phyloP scores from a whole-genome alignment of 345 rosid species.

The Brassica incana region DNA sequence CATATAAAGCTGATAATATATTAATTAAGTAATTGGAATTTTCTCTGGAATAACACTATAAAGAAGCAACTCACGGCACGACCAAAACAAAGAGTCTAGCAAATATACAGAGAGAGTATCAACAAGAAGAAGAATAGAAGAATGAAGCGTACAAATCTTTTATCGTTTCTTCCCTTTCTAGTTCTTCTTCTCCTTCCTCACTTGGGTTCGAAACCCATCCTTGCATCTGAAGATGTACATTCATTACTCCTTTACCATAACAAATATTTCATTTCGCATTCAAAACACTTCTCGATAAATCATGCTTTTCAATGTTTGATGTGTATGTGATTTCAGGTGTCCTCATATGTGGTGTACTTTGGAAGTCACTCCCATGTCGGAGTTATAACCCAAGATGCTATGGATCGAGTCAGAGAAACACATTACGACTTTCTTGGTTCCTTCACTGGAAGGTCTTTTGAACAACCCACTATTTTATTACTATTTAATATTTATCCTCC shows the following conservation, averaged over 20 bases:
- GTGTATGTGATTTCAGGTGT: background rate
- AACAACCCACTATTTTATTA: background rate
- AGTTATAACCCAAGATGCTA: conserved; percentile 40
- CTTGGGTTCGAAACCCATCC: conserved; percentile 32
- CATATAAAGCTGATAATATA: background rate
- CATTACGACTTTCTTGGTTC: conserved; percentile 70
- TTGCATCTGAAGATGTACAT: conserved; percentile 54
- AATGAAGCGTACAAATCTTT: conserved; percentile 26
- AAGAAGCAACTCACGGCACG: conserved; percentile 16
- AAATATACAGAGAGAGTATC: background rate
- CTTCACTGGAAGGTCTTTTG: conserved; percentile 59
- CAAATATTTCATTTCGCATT: background rate
- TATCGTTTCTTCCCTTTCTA: conserved; percentile 8
- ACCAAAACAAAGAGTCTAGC: conserved; percentile 9
- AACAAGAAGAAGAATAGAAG: conserved; percentile 16
- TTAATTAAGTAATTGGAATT: background rate
- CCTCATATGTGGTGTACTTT: conserved; percentile 74
- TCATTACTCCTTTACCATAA: conserved; percentile 2
- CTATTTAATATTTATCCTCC: background rate
- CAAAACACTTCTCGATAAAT: background rate
- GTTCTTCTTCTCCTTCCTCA: conserved; percentile 40
- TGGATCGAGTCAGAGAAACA: conserved; percentile 48
- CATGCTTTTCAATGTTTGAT: background rate
- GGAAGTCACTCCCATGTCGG: conserved; percentile 68
- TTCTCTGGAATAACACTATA: conserved; percentile 16